phyloP scores from a whole-genome alignment of 768 basidiomycete genomes.

The Hygrophoropsis aurantiaca region DNA sequence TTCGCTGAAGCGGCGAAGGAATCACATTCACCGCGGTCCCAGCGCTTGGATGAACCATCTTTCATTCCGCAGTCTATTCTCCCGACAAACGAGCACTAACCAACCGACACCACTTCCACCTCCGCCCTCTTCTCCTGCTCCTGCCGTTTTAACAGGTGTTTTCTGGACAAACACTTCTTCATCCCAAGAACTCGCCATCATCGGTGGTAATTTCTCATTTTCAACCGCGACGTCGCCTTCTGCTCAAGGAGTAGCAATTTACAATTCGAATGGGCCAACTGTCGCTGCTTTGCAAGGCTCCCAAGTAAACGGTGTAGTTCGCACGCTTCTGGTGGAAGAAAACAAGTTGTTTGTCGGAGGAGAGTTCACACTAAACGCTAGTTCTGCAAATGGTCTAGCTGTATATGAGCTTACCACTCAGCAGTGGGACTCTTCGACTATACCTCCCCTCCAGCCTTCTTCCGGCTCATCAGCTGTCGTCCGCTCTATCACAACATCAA shows the following conservation, averaged over 20 bases:
- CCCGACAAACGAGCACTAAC: slow-evolving; percentile 49
- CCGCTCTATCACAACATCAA: slow-evolving; percentile 65
- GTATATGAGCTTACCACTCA: slow-evolving; percentile 72
- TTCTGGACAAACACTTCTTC: slow-evolving; percentile 87
- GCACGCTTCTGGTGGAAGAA: slow-evolving; percentile 70
- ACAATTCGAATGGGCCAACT: slow-evolving; percentile 52
- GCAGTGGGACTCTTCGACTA: slow-evolving; percentile 57
- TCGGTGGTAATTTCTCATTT: slow-evolving; percentile 91
- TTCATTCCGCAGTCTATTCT: slow-evolving; percentile 40
- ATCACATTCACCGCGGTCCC: slow-evolving; percentile 33
- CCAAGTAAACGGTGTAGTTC: slow-evolving; percentile 74
- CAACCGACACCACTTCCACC: slow-evolving; percentile 55
- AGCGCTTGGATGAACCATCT: slow-evolving; percentile 51
- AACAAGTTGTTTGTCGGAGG: slow-evolving; percentile 81
- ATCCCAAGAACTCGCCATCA: slow-evolving; percentile 63
- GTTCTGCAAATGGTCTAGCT: slow-evolving; percentile 66
- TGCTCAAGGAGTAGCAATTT: slow-evolving; percentile 66
- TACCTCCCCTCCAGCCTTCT: slow-evolving; percentile 60
- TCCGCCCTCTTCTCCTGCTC: slow-evolving; percentile 57
- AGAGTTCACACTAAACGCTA: slow-evolving; percentile 65
- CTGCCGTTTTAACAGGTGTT: slow-evolving; percentile 79
- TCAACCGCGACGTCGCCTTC: slow-evolving; percentile 35
- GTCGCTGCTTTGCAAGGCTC: slow-evolving; percentile 58
- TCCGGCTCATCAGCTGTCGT: slow-evolving; percentile 61
- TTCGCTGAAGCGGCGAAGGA: slow-evolving; percentile 38